Evolutionary conservation across 106 monocot species (phyloP).

Genomic region (Apostasia shenzhenica): DNA sequence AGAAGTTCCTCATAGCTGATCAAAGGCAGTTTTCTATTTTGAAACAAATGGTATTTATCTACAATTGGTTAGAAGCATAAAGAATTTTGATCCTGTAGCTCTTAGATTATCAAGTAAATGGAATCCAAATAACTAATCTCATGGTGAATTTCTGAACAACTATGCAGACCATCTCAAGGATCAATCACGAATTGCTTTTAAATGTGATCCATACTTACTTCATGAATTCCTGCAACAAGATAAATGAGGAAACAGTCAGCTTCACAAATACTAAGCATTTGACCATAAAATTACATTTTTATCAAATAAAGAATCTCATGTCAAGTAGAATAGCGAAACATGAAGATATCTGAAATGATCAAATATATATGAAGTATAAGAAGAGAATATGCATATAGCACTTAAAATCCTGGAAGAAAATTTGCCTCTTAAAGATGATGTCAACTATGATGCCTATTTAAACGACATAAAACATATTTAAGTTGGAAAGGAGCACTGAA

Average conservation of each 20-base stretch:
- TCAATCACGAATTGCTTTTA: not conserved
- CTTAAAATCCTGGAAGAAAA: not conserved
- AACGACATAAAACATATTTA: too few relatives aligned
- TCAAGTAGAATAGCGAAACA: not conserved
- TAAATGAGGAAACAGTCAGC: not conserved
- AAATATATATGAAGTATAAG: not conserved
- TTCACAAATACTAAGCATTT: too few relatives aligned
- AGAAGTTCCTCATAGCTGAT: too few relatives aligned
- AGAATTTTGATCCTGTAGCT: not conserved
- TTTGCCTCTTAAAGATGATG: too few relatives aligned
- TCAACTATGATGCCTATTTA: too few relatives aligned
- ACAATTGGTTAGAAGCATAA: not conserved
- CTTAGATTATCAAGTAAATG: not conserved
- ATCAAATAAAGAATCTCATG: not conserved
- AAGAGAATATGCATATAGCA: not conserved
- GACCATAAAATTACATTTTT: not conserved
- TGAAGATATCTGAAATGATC: not conserved
- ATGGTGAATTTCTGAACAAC: not conserved
- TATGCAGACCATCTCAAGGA: not conserved
- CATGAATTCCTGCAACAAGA: slow-evolving; percentile 31
- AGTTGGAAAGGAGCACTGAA: too few relatives aligned
- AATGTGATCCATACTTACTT: slow-evolving; percentile 23
- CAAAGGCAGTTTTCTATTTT: too few relatives aligned
- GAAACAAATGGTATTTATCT: too few relatives aligned
- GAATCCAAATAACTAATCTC: not conserved